phyloP scores from a whole-genome alignment of 2,329 filamentous ascomycete species.

The Rutstroemia sydowiana region DNA sequence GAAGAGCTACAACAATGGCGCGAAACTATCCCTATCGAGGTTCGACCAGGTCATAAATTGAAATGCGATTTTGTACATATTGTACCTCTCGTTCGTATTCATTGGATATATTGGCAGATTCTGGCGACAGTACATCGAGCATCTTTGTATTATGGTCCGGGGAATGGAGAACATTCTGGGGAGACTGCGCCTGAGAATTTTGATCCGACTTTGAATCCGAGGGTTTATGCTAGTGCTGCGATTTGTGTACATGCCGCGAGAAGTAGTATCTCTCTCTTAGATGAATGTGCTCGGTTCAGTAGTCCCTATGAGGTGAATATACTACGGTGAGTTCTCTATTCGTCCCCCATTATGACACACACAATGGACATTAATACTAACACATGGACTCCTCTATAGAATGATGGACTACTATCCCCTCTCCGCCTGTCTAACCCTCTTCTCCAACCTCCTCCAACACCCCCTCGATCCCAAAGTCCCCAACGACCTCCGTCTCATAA shows the following conservation, averaged over 20 bases:
- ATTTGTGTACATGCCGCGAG: slow-evolving; percentile 21
- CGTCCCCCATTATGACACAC: no score
- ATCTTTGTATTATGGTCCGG: slow-evolving; percentile 16
- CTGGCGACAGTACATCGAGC: slow-evolving; percentile 19
- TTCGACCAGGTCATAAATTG: slow-evolving; percentile 20
- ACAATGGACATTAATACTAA: slow-evolving; percentile 5
- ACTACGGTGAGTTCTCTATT: slow-evolving; percentile 8
- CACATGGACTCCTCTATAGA: slow-evolving; percentile 3
- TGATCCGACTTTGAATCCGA: slow-evolving; percentile 13
- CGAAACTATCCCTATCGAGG: slow-evolving; percentile 20
- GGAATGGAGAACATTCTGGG: slow-evolving; percentile 2
- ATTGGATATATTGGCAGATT: slow-evolving; percentile 21
- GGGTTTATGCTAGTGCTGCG: slow-evolving; percentile 16
- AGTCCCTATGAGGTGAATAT: slow-evolving; percentile 15
- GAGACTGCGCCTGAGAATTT: slow-evolving; percentile 9
- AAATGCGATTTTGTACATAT: slow-evolving; percentile 15
- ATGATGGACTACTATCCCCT: slow-evolving; percentile 70
- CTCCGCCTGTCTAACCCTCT: slow-evolving; percentile 82
- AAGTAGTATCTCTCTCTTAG: slow-evolving; percentile 16
- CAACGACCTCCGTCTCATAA: slow-evolving; percentile 83
- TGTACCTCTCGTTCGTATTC: slow-evolving; percentile 19
- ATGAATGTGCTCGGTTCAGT: slow-evolving; percentile 12
- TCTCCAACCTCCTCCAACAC: slow-evolving; percentile 91
- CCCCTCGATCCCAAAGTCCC: slow-evolving; percentile 77
- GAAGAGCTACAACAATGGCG: slow-evolving; percentile 21